These are phyloP conservation scores for Cyberlindnera sargentensis DNA, from an alignment of 805 yeast genomes.

Conservation along the genomic window DNA sequence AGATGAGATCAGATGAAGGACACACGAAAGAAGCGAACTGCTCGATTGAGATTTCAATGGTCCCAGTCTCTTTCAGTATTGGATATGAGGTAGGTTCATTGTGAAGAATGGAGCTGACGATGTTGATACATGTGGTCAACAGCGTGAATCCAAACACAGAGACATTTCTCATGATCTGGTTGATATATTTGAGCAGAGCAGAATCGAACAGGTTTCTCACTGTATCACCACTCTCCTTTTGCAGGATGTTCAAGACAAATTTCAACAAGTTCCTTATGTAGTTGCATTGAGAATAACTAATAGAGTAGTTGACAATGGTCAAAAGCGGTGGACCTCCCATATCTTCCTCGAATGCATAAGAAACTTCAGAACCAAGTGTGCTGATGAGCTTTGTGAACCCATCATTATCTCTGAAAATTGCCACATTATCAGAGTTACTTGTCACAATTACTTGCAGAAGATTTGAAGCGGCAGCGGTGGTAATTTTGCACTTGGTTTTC, in stretches of 20 bases:
- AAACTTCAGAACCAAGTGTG: constrained; percentile 55
- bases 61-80: constrained; percentile 69
- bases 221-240: constrained; percentile 75
- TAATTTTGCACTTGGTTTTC: constrained; percentile 44
- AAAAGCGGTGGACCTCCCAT: constrained; percentile 54
- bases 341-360: constrained; percentile 49
- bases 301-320: constrained; percentile 41
- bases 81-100: constrained; percentile 87
- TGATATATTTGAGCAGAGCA: constrained; percentile 56
- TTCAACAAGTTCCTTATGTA: constrained; percentile 54
- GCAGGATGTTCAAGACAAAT: constrained; percentile 55
- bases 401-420: constrained; percentile 54
- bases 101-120: constrained; percentile 66
- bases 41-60: constrained; percentile 57
- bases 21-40: constrained; percentile 50
- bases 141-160: constrained; percentile 60
- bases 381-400: constrained; percentile 63
- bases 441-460: constrained; percentile 34
- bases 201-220: constrained; percentile 84
- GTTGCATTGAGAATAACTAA: constrained; percentile 54
- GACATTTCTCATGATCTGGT: constrained; percentile 49
- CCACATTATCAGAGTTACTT: constrained; percentile 40
- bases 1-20: constrained; percentile 50
- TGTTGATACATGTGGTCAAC: constrained; percentile 52
- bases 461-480: constrained; percentile 58